A percentile compares a stretch with the other conserved stretches of the same genome.
phyloP scores from a whole-genome alignment of 179 eudicot genomes.

The Sideroxylon spinosum region DNA sequence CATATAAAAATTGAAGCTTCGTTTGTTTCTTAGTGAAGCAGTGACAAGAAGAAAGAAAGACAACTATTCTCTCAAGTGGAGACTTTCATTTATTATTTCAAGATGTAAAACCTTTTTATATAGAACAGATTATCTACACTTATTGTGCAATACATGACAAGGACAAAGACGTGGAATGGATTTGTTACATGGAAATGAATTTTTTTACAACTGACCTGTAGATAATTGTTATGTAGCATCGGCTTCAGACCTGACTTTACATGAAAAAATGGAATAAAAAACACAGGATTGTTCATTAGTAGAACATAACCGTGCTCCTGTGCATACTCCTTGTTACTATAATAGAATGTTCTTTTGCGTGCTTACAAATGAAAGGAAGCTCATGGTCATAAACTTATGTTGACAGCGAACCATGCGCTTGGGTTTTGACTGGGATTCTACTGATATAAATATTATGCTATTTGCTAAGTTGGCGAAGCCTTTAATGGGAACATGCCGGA shows the following conservation, averaged over 20 bases:
- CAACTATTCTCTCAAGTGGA: background rate
- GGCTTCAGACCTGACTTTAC: no score
- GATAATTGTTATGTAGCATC: no score
- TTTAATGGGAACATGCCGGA: slow-evolving; percentile 86
- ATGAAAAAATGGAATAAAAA: no score
- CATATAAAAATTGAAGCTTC: background rate
- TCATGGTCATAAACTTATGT: slow-evolving; percentile 5
- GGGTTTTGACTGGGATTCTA: slow-evolving; percentile 91
- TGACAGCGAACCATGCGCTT: slow-evolving; percentile 65
- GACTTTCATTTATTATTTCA: background rate
- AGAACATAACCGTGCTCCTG: no score
- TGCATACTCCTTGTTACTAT: no score
- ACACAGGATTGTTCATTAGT: no score
- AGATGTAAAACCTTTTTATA: background rate
- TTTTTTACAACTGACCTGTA: no score
- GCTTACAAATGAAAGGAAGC: background rate
- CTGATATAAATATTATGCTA: slow-evolving; percentile 75
- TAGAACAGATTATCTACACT: background rate
- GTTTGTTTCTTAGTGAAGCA: background rate
- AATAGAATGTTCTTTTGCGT: background rate
- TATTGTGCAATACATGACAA: no score
- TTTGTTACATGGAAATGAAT: no score
- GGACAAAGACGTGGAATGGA: no score
- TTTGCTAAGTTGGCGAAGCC: slow-evolving; percentile 89
- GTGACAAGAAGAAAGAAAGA: background rate